These are phyloP conservation scores for Fraxinus sp. DNA, from an alignment of 305 asterid genomes.

Conservation along the genomic window DNA sequence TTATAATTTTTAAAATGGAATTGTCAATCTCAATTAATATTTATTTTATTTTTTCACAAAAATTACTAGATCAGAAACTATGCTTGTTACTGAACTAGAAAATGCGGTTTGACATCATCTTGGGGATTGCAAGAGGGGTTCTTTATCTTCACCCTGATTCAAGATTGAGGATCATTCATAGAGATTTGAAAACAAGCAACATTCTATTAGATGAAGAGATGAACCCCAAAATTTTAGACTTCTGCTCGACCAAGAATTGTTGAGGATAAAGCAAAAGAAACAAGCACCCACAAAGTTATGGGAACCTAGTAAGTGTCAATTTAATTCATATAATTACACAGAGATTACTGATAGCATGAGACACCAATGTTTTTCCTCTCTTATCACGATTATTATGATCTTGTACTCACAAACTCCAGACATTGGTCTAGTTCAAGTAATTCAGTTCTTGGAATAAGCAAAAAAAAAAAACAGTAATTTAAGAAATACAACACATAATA, in stretches of 20 bases:
- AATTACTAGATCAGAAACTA: not conserved
- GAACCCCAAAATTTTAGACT: constrained; percentile 72
- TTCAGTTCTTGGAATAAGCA: not conserved
- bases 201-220: constrained; percentile 48
- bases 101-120: constrained; percentile 53
- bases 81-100: constrained; percentile 47
- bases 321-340: not conserved
- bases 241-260: constrained; percentile 60
- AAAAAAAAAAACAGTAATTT: not conserved
- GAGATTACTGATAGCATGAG: not conserved
- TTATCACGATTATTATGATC: not conserved
- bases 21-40: not conserved
- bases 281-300: not conserved
- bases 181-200: constrained; percentile 76
- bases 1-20: not conserved
- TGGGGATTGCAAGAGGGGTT: constrained; percentile 69
- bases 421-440: not conserved
- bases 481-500: not conserved
- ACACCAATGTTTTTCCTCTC: not conserved
- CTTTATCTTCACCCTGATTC: constrained; percentile 65
- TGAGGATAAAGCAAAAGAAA: not conserved
- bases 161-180: constrained; percentile 65
- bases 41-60: not conserved
- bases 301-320: not conserved
- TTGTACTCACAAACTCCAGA: not conserved